Evolutionary conservation across 805 yeast genomes (phyloP), one percentile per base, ranked within the genome.

Genomic region (Nakazawaea ernobii): DNA sequence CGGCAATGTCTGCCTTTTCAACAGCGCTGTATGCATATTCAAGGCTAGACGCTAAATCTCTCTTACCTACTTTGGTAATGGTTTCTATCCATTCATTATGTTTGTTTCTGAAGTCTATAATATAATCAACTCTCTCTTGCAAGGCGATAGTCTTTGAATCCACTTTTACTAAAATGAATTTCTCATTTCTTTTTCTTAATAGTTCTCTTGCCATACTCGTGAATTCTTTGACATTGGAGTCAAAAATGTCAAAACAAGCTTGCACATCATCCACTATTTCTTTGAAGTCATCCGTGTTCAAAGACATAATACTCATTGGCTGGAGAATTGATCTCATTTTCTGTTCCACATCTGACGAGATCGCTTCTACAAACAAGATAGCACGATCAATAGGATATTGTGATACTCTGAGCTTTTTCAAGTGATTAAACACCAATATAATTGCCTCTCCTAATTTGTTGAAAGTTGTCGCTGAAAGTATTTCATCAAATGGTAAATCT

Each of bases 171-270:
- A 82, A 75, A 11, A 84, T 73, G 57, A 84, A 84, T 50, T 80
- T 81, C 46, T 86, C 92, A 8, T 80, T 79, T 38, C 94, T 66
- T 55, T 82, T 86, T 52, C 97, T 70, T 36, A 86, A 69, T 3
- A 86, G 62, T 50, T 91, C 97, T 48, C 97, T 74, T 0, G 88
- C 77, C 38, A 85, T 59, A 44, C 78, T 74, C 1, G 81, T 76
- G 65, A 83, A 79, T 47, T 80, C 86, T 56, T 83, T 81, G 9
- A 80, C 59, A 36, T 77, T 74, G 27, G 69, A 73, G 33, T 88
- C 95, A 69, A 91, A 77, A 0, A 71, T 61, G 2, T 59, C 63
- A 30, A 82, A 70, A 0, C 74, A 57, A 0, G 58, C 49, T 2
- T 59, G 53, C 0, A 77, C 53, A 1, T 61, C 59, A 0, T 56